Percentiles rank a stretch among this genome's conserved stretches.
Evolutionary conservation across 1,139 yeast species (phyloP).

Genomic region (Saccharomyces hybrid): DNA sequence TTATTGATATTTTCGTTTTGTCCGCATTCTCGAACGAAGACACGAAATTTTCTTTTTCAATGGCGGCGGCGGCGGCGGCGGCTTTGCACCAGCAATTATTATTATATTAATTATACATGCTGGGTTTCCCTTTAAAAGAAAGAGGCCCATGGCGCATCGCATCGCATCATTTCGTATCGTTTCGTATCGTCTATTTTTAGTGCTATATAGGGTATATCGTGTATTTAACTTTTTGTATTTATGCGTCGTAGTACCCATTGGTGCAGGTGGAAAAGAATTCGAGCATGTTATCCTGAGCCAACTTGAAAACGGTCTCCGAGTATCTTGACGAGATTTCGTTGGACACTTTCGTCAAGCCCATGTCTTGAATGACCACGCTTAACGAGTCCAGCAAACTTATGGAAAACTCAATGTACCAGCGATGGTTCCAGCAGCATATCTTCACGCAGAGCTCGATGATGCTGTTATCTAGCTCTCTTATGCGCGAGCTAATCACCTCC

Average conservation of each 20-base stretch:
- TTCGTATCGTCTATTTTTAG: background rate
- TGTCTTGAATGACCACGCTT: conserved; percentile 57
- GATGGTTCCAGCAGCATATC: conserved; percentile 86
- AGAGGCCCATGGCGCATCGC: background rate
- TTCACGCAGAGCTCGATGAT: conserved; percentile 67
- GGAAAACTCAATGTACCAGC: conserved; percentile 92
- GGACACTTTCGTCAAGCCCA: conserved; percentile 69
- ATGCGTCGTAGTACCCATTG: conserved; percentile 24
- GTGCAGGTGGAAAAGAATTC: conserved; percentile 24
- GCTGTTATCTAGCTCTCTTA: conserved; percentile 47
- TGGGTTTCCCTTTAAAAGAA: background rate
- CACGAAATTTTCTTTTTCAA: background rate
- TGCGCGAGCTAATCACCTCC: conserved; percentile 35
- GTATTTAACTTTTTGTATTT: background rate
- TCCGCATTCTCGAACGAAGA: background rate
- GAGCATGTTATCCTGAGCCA: conserved; percentile 31
- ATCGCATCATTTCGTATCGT: background rate
- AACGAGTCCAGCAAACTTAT: conserved; percentile 53
- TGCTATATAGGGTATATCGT: background rate
- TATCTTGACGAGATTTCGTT: conserved; percentile 67
- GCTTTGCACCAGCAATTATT: background rate
- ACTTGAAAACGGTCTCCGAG: conserved; percentile 35
- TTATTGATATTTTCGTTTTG: conserved; percentile 1
- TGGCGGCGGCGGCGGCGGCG: background rate
- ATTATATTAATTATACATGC: background rate